A percentile compares a stretch with the other conserved stretches of the same genome.
phyloP scores from a whole-genome alignment of 2,329 filamentous ascomycete species.

The Aspergillus amoenus region DNA sequence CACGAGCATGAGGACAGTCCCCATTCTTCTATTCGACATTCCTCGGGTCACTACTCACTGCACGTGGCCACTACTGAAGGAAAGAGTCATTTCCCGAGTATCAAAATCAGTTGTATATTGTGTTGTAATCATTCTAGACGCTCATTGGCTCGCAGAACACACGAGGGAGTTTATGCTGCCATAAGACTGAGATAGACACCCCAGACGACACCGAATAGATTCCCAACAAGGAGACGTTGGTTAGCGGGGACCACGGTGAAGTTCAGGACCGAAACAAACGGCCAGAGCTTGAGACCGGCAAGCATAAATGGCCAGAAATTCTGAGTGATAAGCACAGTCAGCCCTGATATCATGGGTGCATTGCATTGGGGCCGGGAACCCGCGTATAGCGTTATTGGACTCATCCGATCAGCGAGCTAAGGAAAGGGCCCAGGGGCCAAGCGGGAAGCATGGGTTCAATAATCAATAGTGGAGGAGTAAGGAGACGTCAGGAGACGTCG shows the following conservation, averaged over 20 bases:
- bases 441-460: not conserved
- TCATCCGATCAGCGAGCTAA: not conserved
- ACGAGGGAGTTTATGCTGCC: constrained; percentile 16
- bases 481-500: too few species aligned
- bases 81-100: too few species aligned
- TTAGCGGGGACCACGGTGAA: constrained; percentile 39
- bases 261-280: constrained; percentile 39
- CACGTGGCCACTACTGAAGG: too few species aligned
- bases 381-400: too few species aligned
- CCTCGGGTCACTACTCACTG: too few species aligned
- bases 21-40: too few species aligned
- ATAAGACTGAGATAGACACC: constrained; percentile 40
- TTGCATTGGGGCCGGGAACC: not conserved
- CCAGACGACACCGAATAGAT: constrained; percentile 39
- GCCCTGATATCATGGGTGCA: not conserved
- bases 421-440: not conserved
- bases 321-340: constrained; percentile 19
- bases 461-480: not conserved
- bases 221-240: constrained; percentile 35
- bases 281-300: constrained; percentile 43
- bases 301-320: constrained; percentile 38
- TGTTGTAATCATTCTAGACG: not conserved
- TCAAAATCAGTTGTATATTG: too few species aligned
- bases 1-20: too few species aligned
- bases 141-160: not conserved